Base-by-base conservation (phyloP, 2,329 filamentous ascomycete genomes). In the Elsinoe necatrix region DNA sequence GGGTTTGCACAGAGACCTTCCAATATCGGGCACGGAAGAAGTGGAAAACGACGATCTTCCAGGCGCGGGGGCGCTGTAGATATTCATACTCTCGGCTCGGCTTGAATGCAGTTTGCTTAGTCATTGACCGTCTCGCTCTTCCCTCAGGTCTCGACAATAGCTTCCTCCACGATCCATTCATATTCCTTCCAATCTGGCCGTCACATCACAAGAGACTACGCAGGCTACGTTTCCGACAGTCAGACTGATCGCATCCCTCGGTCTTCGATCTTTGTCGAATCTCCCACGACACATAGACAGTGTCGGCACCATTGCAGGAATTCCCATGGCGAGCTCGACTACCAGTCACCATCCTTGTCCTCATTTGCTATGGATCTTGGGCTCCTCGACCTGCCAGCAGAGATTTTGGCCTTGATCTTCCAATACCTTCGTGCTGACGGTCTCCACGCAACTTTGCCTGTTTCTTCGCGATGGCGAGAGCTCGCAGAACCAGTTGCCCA, bases 371-470 rank as follows among this genome's bases (percentile, higher is more conserved):
- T 50, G 45, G 23, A 23, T 34, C 25, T 50, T 18, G 14, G 14
- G 16, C 45, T 50, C 25, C n/a, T 50, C 20, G 45, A 50, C 18
- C 25, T 50, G 45, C 45, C 45, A 16, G 21, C 45, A 16, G 45
- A 50, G 27, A 34, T 50, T 25, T 12, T 50, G 27, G 27, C 14
- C 9, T 18, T 50, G 25, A 20, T 50, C 9, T 50, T 50, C 16
- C 45, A 25, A 31, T 18, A 31, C 16, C 45, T 50, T 34, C 27
- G 45, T 16, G 45, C 25, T 11, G 12, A 31, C 18, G 45, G 45
- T 16, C 45, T 50, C 3, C 5, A 31, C 18, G 16, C 12, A 7
- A 50, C 45, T 9, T 25, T 50, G 5, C n/a, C 25, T 16, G 45
- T 50, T 21, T 50, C 45, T 31, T 31, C 14, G 25, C 25, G 16